Conservation (phyloP, 345 rosid genomes). For the Murraya paniculata region DNA sequence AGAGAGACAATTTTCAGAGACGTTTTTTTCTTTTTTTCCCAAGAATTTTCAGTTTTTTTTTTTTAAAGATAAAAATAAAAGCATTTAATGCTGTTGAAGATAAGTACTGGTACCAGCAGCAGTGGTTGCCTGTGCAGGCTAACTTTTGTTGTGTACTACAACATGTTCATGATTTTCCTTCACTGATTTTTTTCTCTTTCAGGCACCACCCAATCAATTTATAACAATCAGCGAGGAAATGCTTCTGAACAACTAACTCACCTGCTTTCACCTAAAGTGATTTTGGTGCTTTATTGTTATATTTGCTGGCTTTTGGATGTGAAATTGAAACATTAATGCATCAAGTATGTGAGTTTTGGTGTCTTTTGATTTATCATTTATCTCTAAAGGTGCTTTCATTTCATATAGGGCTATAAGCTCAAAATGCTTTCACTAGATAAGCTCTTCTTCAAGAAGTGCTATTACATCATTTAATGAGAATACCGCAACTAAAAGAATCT, state of each 20-base stretch:
- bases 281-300: neutral
- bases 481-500: neutral
- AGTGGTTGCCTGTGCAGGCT: too few species aligned
- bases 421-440: neutral
- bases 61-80: neutral
- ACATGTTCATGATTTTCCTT: too few species aligned
- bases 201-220: neutral
- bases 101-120: neutral
- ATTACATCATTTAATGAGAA: neutral
- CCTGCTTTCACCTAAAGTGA: neutral
- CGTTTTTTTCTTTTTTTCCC: neutral
- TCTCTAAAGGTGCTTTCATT: neutral
- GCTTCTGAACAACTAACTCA: neutral
- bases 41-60: constrained; percentile 8
- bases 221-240: neutral
- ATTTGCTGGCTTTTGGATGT: neutral
- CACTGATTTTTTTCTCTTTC: neutral
- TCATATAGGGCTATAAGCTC: too few species aligned
- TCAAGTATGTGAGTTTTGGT: neutral
- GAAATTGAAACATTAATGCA: neutral
- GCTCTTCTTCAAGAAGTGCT: neutral
- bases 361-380: neutral
- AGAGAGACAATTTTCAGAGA: constrained; percentile 22
- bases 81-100: neutral
- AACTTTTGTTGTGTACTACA: too few species aligned